A percentile compares a stretch with the other conserved stretches of the same genome.
These are phyloP conservation scores for Pyrus pyrifolia DNA, from an alignment of 306 rosid species.

Conservation along the genomic window DNA sequence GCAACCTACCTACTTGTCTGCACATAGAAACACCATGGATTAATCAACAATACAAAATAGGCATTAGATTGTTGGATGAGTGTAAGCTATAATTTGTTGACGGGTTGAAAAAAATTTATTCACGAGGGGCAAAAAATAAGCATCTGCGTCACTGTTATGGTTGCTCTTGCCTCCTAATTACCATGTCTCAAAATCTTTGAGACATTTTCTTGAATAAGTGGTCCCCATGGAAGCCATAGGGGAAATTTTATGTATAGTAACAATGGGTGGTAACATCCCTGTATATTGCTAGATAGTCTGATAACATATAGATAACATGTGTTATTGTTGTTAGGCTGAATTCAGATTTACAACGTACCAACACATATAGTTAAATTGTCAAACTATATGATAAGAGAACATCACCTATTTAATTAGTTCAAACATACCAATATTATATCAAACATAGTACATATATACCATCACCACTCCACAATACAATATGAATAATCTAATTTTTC, in stretches of 20 bases:
- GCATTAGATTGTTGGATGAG: background rate
- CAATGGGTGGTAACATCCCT: background rate
- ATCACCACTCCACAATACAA: background rate
- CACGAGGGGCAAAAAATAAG: background rate
- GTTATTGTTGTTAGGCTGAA: background rate
- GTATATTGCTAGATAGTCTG: background rate
- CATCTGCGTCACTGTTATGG: background rate
- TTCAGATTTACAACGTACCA: too few relatives aligned
- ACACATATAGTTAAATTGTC: too few relatives aligned
- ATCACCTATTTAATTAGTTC: too few relatives aligned
- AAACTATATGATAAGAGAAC: background rate
- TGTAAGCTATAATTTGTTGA: background rate
- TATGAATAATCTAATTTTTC: background rate
- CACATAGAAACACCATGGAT: slow-evolving; percentile 22
- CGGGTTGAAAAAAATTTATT: background rate
- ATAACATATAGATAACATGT: too few relatives aligned
- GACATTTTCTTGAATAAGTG: background rate
- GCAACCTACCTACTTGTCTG: slow-evolving; percentile 23
- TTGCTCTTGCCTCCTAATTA: background rate
- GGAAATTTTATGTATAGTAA: background rate
- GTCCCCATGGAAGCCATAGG: background rate
- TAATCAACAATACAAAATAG: background rate
- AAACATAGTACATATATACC: too few relatives aligned
- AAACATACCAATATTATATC: background rate
- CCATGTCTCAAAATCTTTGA: background rate